A percentile compares a stretch with the other conserved stretches of the same genome.
These are phyloP conservation scores for Solanum paucissectum DNA, from an alignment of 257 asterid genomes.

Conservation along the genomic window DNA sequence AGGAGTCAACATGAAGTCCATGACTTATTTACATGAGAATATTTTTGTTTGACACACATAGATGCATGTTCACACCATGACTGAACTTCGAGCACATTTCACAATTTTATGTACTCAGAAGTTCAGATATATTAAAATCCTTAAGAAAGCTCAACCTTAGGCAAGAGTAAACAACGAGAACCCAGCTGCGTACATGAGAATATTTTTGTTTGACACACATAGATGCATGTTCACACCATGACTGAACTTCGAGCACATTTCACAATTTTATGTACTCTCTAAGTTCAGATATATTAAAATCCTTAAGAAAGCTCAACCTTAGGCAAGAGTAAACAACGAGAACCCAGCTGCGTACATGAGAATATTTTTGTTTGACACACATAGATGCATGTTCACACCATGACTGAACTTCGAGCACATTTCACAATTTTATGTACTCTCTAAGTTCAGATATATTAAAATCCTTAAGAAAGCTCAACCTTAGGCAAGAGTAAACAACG, in stretches of 20 bases:
- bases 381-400: neutral
- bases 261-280: neutral
- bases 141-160: neutral
- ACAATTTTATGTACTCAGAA: neutral
- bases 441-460: neutral
- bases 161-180: neutral
- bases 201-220: neutral
- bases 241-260: neutral
- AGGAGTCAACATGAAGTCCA: neutral
- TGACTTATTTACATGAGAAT: neutral
- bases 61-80: neutral
- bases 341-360: neutral
- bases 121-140: neutral
- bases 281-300: neutral
- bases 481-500: neutral
- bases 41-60: neutral
- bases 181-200: neutral
- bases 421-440: neutral
- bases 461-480: neutral
- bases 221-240: neutral
- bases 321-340: neutral
- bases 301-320: neutral
- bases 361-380: neutral
- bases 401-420: neutral
- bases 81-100: neutral